Evolutionary conservation across 371 early-diverging fungal genomes (phyloP).

Genomic region (Mucor velutinosus): DNA sequence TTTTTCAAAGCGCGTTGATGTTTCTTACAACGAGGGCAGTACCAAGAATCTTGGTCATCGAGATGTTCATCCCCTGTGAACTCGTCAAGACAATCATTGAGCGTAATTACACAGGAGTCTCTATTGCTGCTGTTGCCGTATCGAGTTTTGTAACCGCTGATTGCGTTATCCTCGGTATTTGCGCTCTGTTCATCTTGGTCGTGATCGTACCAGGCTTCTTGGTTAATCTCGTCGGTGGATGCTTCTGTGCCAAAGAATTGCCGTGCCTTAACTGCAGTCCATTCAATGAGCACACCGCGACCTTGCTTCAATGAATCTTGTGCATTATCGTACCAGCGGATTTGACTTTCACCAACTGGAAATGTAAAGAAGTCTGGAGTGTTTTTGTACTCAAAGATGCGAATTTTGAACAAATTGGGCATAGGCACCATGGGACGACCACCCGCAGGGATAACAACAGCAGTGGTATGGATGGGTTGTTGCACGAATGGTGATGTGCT

Average conservation of each 20-base stretch:
- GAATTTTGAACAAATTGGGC: slow-evolving; percentile 37
- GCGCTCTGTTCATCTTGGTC: slow-evolving; percentile 6
- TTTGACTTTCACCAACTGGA: not conserved
- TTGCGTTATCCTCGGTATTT: not conserved
- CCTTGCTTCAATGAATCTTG: slow-evolving; percentile 22
- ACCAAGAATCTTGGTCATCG: slow-evolving; percentile 67
- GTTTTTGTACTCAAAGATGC: slow-evolving; percentile 28
- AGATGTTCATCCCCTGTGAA: slow-evolving; percentile 65
- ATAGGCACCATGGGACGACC: slow-evolving; percentile 34
- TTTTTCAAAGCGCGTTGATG: slow-evolving; percentile 58
- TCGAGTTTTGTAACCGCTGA: not conserved
- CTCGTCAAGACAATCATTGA: slow-evolving; percentile 63
- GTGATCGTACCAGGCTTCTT: slow-evolving; percentile 32
- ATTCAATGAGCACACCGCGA: slow-evolving; percentile 41
- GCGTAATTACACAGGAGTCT: not conserved
- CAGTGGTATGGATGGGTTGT: slow-evolving; percentile 32
- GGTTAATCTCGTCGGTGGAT: slow-evolving; percentile 12
- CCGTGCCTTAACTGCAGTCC: slow-evolving; percentile 29
- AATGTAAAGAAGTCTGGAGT: slow-evolving; percentile 1
- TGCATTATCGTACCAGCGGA: not conserved
- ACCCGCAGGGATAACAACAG: slow-evolving; percentile 42
- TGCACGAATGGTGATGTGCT: slow-evolving; percentile 10
- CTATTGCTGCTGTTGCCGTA: not conserved
- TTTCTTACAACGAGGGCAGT: slow-evolving; percentile 64
- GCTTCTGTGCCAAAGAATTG: slow-evolving; percentile 34